Evolutionary conservation across 202 grass and related monocot genomes (phyloP).

Genomic region (Saccharum hybrid): DNA sequence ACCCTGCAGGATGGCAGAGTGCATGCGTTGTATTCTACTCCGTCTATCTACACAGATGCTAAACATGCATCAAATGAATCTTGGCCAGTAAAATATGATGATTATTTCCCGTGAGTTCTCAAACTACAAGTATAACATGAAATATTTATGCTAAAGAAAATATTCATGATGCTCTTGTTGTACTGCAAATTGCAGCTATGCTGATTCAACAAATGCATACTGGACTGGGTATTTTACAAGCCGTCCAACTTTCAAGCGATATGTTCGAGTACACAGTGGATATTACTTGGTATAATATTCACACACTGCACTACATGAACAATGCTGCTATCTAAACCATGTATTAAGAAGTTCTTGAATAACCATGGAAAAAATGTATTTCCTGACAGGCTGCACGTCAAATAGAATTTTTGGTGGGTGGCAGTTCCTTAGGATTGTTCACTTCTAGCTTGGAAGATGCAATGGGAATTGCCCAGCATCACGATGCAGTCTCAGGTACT

Average conservation of each 20-base stretch:
- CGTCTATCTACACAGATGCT: constrained; percentile 91
- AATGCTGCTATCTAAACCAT: not conserved
- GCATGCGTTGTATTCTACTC: constrained; percentile 89
- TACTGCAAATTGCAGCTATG: constrained; percentile 65
- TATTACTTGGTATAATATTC: constrained; percentile 78
- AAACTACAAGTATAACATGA: not conserved
- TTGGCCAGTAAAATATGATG: constrained; percentile 89
- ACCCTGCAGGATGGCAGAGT: constrained; percentile 81
- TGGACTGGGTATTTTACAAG: constrained; percentile 97
- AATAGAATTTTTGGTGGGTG: constrained; percentile 69
- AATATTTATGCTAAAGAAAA: not conserved
- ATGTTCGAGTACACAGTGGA: constrained; percentile 75
- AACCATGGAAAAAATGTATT: constrained; percentile 5
- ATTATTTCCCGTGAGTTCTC: constrained; percentile 84
- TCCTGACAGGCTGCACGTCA: constrained; percentile 78
- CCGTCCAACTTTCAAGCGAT: constrained; percentile 80
- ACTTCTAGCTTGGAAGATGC: constrained; percentile 81
- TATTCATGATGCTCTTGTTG: constrained; percentile 29
- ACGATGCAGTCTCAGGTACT: constrained; percentile 87
- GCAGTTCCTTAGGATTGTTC: constrained; percentile 50
- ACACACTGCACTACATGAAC: not conserved
- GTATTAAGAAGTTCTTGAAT: not conserved
- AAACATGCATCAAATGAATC: constrained; percentile 80
- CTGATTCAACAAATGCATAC: constrained; percentile 86
- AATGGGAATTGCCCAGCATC: constrained; percentile 89